phyloP scores from a whole-genome alignment of 352 stramenopile species.

The Pythium rhizo-oryzae region DNA sequence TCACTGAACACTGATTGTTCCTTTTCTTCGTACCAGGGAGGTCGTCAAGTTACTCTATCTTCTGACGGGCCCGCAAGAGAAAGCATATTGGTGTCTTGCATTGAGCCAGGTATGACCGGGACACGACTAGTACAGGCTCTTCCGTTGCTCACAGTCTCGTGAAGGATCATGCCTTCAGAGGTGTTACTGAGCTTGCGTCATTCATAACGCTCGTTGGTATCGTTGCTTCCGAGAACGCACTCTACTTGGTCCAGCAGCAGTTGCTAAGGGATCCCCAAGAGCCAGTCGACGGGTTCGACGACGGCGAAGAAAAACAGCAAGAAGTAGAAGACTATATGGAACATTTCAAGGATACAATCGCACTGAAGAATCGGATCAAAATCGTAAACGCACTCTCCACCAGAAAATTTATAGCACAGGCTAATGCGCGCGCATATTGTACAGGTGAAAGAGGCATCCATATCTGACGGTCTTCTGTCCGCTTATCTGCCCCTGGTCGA shows the following conservation, averaged over 20 bases:
- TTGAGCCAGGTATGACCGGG: conserved; percentile 18
- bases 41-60: conserved; percentile 24
- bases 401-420: neutral
- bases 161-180: conserved; percentile 28
- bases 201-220: conserved; percentile 28
- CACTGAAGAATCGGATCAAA: conserved; percentile 23
- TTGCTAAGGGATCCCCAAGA: neutral
- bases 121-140: neutral
- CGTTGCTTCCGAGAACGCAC: conserved; percentile 24
- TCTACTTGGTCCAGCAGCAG: conserved; percentile 5
- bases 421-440: neutral
- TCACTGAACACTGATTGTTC: neutral
- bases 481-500: conserved; percentile 30
- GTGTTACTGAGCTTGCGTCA: neutral
- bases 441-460: conserved; percentile 26
- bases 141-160: neutral
- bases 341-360: conserved; percentile 17
- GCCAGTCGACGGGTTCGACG: neutral
- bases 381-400: neutral
- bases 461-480: conserved; percentile 29
- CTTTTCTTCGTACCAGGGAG: conserved; percentile 8
- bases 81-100: conserved; percentile 25
- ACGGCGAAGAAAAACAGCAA: neutral
- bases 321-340: conserved; percentile 26
- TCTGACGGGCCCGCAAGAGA: conserved; percentile 20